Evolutionary conservation across 306 rosid genomes (phyloP).

Genomic region (Herpetospermum pedunculosum): DNA sequence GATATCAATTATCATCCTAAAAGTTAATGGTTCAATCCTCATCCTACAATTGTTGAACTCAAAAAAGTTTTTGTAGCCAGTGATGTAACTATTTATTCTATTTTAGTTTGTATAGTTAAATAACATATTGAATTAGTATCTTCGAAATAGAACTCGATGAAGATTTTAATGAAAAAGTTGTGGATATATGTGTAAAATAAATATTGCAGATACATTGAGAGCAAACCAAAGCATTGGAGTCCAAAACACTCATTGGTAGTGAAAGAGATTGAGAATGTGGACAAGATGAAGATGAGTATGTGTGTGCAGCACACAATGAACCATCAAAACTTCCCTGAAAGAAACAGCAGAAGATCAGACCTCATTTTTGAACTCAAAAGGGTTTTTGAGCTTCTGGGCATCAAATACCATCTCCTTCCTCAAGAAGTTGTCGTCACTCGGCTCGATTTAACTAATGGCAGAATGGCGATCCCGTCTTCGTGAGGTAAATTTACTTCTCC

Average conservation of each 20-base stretch:
- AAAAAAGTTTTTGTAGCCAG: too few species aligned
- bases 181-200: not conserved
- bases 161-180: not conserved
- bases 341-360: constrained; percentile 33
- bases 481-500: not conserved
- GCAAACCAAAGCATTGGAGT: constrained; percentile 37
- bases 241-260: constrained; percentile 29
- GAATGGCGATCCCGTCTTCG: constrained; percentile 14
- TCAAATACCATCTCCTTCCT: constrained; percentile 35
- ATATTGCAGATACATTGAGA: constrained; percentile 28
- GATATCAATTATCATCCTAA: too few species aligned
- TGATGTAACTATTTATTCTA: too few species aligned
- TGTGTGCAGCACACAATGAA: constrained; percentile 41
- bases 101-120: too few species aligned
- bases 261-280: constrained; percentile 37
- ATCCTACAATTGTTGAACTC: too few species aligned
- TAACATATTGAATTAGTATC: too few species aligned
- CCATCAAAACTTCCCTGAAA: constrained; percentile 39
- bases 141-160: too few species aligned
- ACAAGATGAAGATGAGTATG: constrained; percentile 34
- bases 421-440: constrained; percentile 30
- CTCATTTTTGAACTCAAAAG: constrained; percentile 31
- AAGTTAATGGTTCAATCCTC: too few species aligned
- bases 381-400: constrained; percentile 27
- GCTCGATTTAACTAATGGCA: constrained; percentile 15